phyloP scores from a whole-genome alignment of 805 yeast genomes.

The Metschnikowia sp. region DNA sequence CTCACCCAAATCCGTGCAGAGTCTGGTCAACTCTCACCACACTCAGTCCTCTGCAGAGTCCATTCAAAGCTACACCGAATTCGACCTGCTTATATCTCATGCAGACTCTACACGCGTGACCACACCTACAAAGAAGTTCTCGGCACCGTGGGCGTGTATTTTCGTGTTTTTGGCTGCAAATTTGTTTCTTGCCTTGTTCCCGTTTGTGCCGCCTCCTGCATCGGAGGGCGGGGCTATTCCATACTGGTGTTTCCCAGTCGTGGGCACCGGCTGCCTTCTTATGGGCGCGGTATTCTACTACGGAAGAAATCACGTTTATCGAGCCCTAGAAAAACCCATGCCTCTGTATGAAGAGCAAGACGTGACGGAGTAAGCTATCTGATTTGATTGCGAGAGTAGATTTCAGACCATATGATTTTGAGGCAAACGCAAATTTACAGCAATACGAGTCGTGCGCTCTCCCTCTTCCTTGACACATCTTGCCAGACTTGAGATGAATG shows the following conservation, averaged over 20 bases:
- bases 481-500: no score
- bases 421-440: no score
- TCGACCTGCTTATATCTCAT: slow-evolving; percentile 16
- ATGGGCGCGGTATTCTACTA: slow-evolving; percentile 37
- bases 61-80: slow-evolving; percentile 15
- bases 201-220: slow-evolving; percentile 54
- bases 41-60: slow-evolving; percentile 6
- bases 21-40: background rate
- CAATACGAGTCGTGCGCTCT: no score
- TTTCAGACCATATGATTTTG: no score
- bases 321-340: slow-evolving; percentile 4
- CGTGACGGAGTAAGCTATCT: no score
- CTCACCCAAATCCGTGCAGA: background rate
- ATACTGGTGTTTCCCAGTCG: slow-evolving; percentile 55
- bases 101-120: background rate
- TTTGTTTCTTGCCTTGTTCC: slow-evolving; percentile 50
- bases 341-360: slow-evolving; percentile 19
- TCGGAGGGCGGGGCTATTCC: slow-evolving; percentile 36
- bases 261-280: slow-evolving; percentile 45
- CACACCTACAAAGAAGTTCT: slow-evolving; percentile 11
- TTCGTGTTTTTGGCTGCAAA: slow-evolving; percentile 43
- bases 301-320: slow-evolving; percentile 10
- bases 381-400: no score
- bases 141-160: slow-evolving; percentile 31
- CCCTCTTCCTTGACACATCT: no score